These are phyloP conservation scores for Glebionis coronaria DNA, from an alignment of 129 eudicot genomes.

Conservation along the genomic window DNA sequence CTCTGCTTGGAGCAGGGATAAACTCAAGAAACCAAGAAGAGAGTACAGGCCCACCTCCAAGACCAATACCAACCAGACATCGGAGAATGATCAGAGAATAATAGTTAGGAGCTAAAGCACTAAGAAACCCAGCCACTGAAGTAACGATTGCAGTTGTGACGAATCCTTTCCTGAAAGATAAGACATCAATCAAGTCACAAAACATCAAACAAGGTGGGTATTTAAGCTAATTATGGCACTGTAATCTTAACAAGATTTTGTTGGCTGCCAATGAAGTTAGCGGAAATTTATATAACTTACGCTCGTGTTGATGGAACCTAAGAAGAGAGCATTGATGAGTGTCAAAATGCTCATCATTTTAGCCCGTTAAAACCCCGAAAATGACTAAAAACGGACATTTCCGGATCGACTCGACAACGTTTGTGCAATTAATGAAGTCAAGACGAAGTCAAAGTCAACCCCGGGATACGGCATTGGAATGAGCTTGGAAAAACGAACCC, in stretches of 20 bases:
- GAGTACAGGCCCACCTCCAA: conserved; percentile 78
- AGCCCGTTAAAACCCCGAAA: too few species aligned
- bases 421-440: too few species aligned
- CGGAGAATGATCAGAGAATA: conserved; percentile 47
- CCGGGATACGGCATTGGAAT: too few species aligned
- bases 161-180: conserved; percentile 55
- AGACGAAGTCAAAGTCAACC: too few species aligned
- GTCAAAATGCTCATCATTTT: too few species aligned
- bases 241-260: not conserved
- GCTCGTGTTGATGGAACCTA: not conserved
- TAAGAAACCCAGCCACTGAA: conserved; percentile 45
- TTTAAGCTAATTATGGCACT: not conserved
- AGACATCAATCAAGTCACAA: not conserved
- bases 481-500: too few species aligned
- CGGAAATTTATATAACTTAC: not conserved
- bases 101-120: conserved; percentile 71
- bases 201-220: not conserved
- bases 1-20: conserved; percentile 66
- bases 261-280: not conserved
- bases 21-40: conserved; percentile 81
- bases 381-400: too few species aligned
- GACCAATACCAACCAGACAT: conserved; percentile 65
- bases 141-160: conserved; percentile 58
- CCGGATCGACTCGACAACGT: too few species aligned
- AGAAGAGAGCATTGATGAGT: too few species aligned